Base-by-base conservation (phyloP, 2,329 filamentous ascomycete genomes). In the Pyrenophora graminea region DNA sequence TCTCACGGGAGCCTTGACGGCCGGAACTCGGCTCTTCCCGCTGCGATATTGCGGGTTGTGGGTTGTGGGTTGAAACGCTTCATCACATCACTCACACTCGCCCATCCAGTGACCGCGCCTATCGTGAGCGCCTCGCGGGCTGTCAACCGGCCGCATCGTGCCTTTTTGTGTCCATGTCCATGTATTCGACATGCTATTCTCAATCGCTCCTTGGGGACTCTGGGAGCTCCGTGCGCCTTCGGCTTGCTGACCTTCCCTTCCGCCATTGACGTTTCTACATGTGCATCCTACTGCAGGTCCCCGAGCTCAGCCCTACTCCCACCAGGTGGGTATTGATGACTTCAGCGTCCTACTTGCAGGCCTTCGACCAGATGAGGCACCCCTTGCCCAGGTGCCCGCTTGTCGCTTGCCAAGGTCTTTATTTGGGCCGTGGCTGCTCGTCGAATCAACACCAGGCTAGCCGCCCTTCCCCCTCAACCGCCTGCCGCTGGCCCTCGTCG, bases 361-460 rank as follows among this genome's bases (percentile, higher is more conserved):
- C 48, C 39, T 47, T 37, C 41, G 48, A 48, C 53, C 40, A 48
- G 30, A 49, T 39, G 43, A 57, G 45, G 55, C 51, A 45, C 37
- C 46, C 55, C 53, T 51, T 51, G 53, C 48, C 15, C 15, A 15
- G 15, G 15, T 15, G 15, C 15, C 49, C 49, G 47, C 56, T 55
- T 59, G 44, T 48, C 48, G 44, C 48, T 51, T 51, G 59, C 58
- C 59, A 64, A 64, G 63, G 57, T 61, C 60, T 57, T 63, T 56
- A 57, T 61, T 62, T 66, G 63, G 60, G 55, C 53, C 48, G 19
- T 53, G 42, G 25, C n/a, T 51, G 36, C 47, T 55, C 51, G 59
- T 56, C 70, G 60, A 63, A 70, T 70, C 67, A 67, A 53, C 59
- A 59, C 57, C 42, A 51, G 58, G 47, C 63, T 58, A 59, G 68